Percentiles rank a stretch among this genome's conserved stretches.
These are phyloP conservation scores for Fusarium humuli DNA, from an alignment of 2,329 filamentous ascomycete species.

Conservation along the genomic window DNA sequence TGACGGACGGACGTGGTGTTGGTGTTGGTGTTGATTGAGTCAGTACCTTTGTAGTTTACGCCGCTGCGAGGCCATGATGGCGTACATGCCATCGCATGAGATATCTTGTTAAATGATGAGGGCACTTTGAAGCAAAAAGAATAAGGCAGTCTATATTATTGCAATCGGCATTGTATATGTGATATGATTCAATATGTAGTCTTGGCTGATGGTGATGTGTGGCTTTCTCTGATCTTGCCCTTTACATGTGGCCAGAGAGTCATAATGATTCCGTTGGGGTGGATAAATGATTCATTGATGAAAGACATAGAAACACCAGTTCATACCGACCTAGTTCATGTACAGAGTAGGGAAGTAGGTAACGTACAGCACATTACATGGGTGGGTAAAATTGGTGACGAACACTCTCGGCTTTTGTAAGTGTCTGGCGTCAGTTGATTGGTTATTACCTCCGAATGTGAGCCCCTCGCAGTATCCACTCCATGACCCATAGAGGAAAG, in stretches of 20 bases:
- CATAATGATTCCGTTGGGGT: background rate
- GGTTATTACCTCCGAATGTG: background rate
- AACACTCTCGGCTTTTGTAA: background rate
- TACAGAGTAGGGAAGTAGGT: background rate
- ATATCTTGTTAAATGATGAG: constrained; percentile 34
- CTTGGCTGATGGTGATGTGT: background rate
- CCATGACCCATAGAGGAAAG: background rate
- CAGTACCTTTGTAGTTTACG: constrained; percentile 12
- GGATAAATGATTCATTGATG: background rate
- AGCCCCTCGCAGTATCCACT: background rate
- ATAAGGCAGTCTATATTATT: background rate
- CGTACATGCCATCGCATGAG: constrained; percentile 23
- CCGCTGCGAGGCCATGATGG: constrained; percentile 28
- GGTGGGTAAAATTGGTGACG: background rate
- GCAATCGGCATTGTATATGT: background rate
- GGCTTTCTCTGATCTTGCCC: background rate
- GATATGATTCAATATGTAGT: too few relatives aligned
- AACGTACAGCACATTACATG: background rate
- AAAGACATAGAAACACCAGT: background rate
- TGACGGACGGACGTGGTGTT: constrained; percentile 18
- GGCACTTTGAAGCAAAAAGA: constrained; percentile 16
- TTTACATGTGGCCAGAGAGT: background rate
- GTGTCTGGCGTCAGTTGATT: background rate
- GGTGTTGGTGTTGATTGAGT: constrained; percentile 2
- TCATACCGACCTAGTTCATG: background rate